Base-by-base conservation (phyloP, 139 green algal species). In the Chlorella sp. region DNA sequence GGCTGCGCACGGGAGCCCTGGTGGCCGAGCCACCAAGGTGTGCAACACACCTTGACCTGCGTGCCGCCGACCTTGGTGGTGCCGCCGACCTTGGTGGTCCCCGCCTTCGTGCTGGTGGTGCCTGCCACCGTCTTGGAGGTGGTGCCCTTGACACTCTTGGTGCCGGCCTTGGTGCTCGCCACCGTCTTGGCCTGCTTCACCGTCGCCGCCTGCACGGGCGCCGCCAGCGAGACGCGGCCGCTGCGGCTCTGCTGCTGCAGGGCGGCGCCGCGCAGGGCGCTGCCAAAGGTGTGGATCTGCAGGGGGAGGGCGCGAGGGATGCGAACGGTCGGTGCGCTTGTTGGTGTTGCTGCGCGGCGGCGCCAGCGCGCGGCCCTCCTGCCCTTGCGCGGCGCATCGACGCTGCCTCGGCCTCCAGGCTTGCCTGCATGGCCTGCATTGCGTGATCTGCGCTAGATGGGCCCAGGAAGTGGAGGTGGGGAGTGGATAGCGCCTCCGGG, bases 1-100 rank as follows among this genome's bases (percentile, higher is more conserved):
- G 29, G 55, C 55, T 15, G 64, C 53, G 38, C n/a, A n/a, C n/a
- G n/a, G n/a, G n/a, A n/a, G n/a, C n/a, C n/a, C n/a, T n/a, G n/a
- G n/a, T n/a, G n/a, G n/a, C n/a, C n/a, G n/a, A n/a, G n/a, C n/a
- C n/a, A n/a, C n/a, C n/a, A n/a, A n/a, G n/a, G n/a, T n/a, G n/a
- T n/a, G n/a, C n/a, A n/a, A n/a, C n/a, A n/a, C n/a, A n/a, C n/a
- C n/a, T n/a, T n/a, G n/a, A n/a, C n/a, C n/a, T 50, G 59, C 33
- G 64, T 72, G 67, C 69, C 45, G 25, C 79, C 76, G 36, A 85
- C 23, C 36, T 48, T 65, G 45, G 76, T 75, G 38, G 72, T 77
- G 38, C 77, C 71, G 25, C 42, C 66, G 50, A 59, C 29, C 31
- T 42, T 36, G 42, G 48, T n/a, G 31, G 64, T 72, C 31, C 64